Evolutionary conservation across 1,139 yeast species (phyloP).

Genomic region (Ogataea hybrid): DNA sequence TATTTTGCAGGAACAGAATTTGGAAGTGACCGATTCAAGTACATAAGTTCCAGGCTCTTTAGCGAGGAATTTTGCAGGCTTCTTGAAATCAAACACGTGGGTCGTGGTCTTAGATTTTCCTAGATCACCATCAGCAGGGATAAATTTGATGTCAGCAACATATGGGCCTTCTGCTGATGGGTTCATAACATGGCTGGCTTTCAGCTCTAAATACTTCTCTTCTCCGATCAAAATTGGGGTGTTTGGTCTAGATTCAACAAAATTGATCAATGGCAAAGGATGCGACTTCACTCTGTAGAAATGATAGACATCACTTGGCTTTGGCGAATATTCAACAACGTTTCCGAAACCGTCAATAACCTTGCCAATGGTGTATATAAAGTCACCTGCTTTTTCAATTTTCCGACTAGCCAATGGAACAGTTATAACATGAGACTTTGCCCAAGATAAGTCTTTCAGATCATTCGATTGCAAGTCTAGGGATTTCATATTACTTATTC

Average conservation of each 20-base stretch:
- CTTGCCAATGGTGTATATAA: constrained; percentile 64
- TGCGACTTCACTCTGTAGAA: constrained; percentile 62
- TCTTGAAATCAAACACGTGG: constrained; percentile 40
- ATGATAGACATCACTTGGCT: constrained; percentile 43
- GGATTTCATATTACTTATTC: constrained; percentile 15
- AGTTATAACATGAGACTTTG: constrained; percentile 43
- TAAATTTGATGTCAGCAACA: constrained; percentile 40
- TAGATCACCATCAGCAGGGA: constrained; percentile 28
- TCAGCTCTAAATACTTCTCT: constrained; percentile 37
- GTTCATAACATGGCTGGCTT: constrained; percentile 26
- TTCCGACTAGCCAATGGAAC: constrained; percentile 47
- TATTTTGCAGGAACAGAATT: constrained; percentile 57
- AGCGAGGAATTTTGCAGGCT: constrained; percentile 35
- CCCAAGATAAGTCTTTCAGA: constrained; percentile 49
- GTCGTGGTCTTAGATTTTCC: constrained; percentile 35
- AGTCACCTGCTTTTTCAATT: constrained; percentile 51
- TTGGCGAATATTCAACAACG: constrained; percentile 48
- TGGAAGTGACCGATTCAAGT: constrained; percentile 51
- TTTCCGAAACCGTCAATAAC: constrained; percentile 80
- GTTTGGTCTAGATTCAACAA: constrained; percentile 41
- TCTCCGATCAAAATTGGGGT: constrained; percentile 44
- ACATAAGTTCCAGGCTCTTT: constrained; percentile 63
- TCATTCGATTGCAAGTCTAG: constrained; percentile 32
- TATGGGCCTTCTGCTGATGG: constrained; percentile 46
- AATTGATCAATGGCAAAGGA: constrained; percentile 50